A percentile compares a stretch with the other conserved stretches of the same genome.
These are phyloP conservation scores for Arachnomyces sp. DNA, from an alignment of 2,329 filamentous ascomycete genomes.

Conservation along the genomic window DNA sequence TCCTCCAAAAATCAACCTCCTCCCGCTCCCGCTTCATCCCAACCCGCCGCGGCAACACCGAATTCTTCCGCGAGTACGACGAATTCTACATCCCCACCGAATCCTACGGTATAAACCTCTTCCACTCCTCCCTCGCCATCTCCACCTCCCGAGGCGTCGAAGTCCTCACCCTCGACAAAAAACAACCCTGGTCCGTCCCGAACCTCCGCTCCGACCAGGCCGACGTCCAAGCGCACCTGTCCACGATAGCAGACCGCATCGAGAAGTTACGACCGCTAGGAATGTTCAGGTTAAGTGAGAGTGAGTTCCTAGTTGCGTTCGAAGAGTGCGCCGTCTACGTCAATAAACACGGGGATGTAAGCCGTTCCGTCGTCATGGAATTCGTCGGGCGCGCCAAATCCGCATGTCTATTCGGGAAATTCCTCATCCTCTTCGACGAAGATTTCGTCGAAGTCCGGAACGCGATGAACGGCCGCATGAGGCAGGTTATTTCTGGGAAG, in stretches of 20 bases:
- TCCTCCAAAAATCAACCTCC: slow-evolving; percentile 85
- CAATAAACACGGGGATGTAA: slow-evolving; percentile 95
- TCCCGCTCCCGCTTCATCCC: slow-evolving; percentile 62
- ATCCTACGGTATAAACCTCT: slow-evolving; percentile 90
- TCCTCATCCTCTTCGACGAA: slow-evolving; percentile 85
- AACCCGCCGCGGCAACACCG: slow-evolving; percentile 63
- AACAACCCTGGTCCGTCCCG: slow-evolving; percentile 87
- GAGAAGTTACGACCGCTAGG: slow-evolving; percentile 76
- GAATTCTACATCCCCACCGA: slow-evolving; percentile 97
- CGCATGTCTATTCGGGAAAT: slow-evolving; percentile 83
- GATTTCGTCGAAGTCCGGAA: slow-evolving; percentile 97
- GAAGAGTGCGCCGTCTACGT: slow-evolving; percentile 96
- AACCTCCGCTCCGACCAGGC: slow-evolving; percentile 61
- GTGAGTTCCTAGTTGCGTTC: slow-evolving; percentile 88
- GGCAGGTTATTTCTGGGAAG: slow-evolving; percentile 87
- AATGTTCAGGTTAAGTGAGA: slow-evolving; percentile 91
- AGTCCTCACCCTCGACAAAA: slow-evolving; percentile 93
- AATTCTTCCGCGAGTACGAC: slow-evolving; percentile 96
- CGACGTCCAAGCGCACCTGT: slow-evolving; percentile 52
- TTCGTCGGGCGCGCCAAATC: slow-evolving; percentile 89
- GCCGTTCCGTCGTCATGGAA: slow-evolving; percentile 90
- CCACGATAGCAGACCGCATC: slow-evolving; percentile 76
- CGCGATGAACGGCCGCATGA: slow-evolving; percentile 83
- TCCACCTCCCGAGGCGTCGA: slow-evolving; percentile 89
- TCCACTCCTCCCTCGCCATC: slow-evolving; percentile 88